A percentile compares a stretch with the other conserved stretches of the same genome.
phyloP scores from a whole-genome alignment of 306 rosid species.

The Macrotyloma uniflorum region DNA sequence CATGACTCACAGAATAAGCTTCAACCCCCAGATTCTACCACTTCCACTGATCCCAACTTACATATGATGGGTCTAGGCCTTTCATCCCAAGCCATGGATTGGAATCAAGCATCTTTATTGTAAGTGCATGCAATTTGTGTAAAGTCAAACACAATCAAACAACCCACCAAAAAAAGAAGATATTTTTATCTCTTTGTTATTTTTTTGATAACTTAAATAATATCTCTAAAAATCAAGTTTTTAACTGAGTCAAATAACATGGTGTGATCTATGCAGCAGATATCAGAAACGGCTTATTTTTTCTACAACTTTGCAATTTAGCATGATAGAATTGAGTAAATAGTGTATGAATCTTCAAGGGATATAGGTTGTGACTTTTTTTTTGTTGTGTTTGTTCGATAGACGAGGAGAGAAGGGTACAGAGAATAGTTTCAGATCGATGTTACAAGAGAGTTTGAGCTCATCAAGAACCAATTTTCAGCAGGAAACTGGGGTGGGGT shows the following conservation, averaged over 20 bases:
- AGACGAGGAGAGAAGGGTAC: conserved; percentile 65
- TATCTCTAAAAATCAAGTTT: not conserved
- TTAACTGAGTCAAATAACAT: not conserved
- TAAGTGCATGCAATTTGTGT: conserved; percentile 46
- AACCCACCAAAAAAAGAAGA: not conserved
- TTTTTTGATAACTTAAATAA: not conserved
- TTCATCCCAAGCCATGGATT: conserved; percentile 73
- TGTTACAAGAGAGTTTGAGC: conserved; percentile 72
- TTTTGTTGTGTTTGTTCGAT: conserved; percentile 13
- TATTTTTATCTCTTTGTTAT: not conserved
- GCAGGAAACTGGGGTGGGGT: conserved; percentile 62
- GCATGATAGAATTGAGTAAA: not conserved
- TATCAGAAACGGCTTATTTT: not conserved
- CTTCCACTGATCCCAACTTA: conserved; percentile 61
- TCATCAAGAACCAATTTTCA: conserved; percentile 55
- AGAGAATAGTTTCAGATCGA: conserved; percentile 67
- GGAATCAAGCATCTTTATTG: conserved; percentile 84
- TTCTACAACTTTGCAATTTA: no score
- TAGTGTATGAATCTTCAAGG: not conserved
- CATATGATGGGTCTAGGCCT: conserved; percentile 93
- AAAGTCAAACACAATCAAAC: not conserved
- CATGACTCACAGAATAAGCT: conserved; percentile 50
- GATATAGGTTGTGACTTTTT: conserved; percentile 6
- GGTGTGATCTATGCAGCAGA: not conserved
- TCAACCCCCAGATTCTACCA: conserved; percentile 51